These are phyloP conservation scores for Fusarium fujikuroi DNA, from an alignment of 2,329 filamentous ascomycete species.

Conservation along the genomic window DNA sequence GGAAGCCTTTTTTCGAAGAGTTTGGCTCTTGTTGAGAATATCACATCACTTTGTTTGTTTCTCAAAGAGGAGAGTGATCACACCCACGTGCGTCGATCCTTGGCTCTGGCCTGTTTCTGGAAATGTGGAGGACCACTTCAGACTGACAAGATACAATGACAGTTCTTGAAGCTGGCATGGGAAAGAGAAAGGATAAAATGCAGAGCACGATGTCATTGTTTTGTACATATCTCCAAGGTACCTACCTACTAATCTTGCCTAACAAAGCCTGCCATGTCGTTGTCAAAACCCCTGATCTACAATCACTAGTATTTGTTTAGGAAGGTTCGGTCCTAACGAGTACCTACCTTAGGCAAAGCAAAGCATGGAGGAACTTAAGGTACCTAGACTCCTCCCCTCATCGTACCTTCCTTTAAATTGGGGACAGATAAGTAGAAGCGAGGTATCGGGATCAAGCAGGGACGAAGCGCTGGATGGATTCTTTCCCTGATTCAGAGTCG, in stretches of 20 bases:
- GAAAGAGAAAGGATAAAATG: background rate
- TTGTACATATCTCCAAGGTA: background rate
- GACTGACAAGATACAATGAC: background rate
- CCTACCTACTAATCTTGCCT: background rate
- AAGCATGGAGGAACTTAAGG: background rate
- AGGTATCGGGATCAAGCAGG: constrained; percentile 2
- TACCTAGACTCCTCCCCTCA: background rate
- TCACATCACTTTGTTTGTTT: background rate
- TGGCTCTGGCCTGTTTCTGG: constrained; percentile 32
- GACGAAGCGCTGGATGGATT: constrained; percentile 5
- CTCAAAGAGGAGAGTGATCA: background rate
- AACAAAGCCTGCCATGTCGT: background rate
- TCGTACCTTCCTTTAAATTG: background rate
- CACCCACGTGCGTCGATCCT: constrained; percentile 45
- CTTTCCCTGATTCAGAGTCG: background rate
- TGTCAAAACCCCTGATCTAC: constrained; percentile 17
- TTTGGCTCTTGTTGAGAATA: background rate
- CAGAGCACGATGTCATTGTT: background rate
- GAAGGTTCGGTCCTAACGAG: constrained; percentile 8
- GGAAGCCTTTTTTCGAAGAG: background rate
- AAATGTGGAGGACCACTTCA: background rate
- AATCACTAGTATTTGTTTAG: constrained; percentile 16
- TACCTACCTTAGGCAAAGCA: background rate
- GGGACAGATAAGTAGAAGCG: constrained; percentile 5
- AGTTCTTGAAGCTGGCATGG: background rate